These are phyloP conservation scores for Malus hybrid DNA, from an alignment of 331 rosid species.

Conservation along the genomic window DNA sequence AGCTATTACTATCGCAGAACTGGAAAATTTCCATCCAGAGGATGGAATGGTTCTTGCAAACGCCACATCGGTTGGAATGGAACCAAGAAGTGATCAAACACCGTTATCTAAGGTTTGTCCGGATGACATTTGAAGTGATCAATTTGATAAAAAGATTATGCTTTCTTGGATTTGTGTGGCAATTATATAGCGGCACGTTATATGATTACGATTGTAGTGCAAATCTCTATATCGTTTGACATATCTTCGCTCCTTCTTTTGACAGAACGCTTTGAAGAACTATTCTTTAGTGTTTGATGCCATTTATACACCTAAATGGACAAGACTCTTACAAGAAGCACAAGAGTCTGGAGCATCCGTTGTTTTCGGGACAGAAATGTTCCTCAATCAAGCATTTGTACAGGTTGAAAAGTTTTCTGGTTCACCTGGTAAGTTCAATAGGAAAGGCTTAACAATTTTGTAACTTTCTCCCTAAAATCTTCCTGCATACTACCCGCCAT, in stretches of 20 bases:
- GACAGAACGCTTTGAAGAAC: constrained; percentile 49
- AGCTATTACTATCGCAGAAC: constrained; percentile 32
- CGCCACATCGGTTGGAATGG: constrained; percentile 37
- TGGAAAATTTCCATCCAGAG: constrained; percentile 33
- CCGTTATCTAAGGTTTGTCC: constrained; percentile 32
- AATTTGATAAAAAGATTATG: background rate
- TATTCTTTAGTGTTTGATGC: constrained; percentile 64
- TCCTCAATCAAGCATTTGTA: constrained; percentile 59
- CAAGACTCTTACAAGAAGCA: constrained; percentile 67
- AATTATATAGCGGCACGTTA: background rate
- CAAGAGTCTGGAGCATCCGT: constrained; percentile 44
- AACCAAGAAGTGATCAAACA: constrained; percentile 27
- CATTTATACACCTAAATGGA: constrained; percentile 54
- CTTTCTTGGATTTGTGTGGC: background rate
- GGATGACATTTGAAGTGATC: background rate
- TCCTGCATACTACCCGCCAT: background rate
- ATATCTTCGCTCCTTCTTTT: background rate
- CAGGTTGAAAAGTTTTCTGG: constrained; percentile 58
- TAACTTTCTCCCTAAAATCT: background rate
- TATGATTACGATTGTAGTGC: background rate
- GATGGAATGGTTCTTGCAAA: constrained; percentile 44
- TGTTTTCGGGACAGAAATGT: constrained; percentile 62
- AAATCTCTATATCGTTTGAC: background rate
- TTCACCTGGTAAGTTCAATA: constrained; percentile 38
- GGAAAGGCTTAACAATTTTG: background rate